Base-by-base conservation (phyloP, 2,329 filamentous ascomycete species). In the Trichoderma arundinaceum region DNA sequence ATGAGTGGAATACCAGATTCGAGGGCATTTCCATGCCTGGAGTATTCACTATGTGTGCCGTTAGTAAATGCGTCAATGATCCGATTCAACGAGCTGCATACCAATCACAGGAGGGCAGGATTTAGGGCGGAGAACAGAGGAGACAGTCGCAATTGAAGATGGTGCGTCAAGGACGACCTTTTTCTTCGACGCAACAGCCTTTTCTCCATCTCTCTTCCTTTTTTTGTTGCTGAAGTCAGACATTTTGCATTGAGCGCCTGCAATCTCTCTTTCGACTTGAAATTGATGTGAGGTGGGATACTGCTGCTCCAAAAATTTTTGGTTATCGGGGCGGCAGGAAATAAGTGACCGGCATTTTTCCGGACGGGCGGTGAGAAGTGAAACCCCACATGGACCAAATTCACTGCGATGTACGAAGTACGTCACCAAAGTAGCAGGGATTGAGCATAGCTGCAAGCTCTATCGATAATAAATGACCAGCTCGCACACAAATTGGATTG, bases 91-190 rank as follows among this genome's bases (percentile, higher is more conserved):
- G 5, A 17, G 41, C 54, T 15, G 15, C 66, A 75, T 82, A 86
- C 84, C 84, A 76, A 86, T 78, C 33, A 86, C 77, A 2, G 85
- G 85, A 19, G 84, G 83, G 71, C 79, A 84, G 69, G 77, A 76
- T 67, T 80, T 80, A 17, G 79, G 77, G 66, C 77, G 77, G 32
- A 82, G 75, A 13, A 85, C 72, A 1, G 83, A 80, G 38, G 82
- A 79, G 35, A 87, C 77, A 48, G 76, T 80, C 62, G 84, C 77
- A 39, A 74, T 77, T 28, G 77, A 68, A 54, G 77, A 71, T 15
- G 76, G 69, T n/a, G 76, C 73, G 70, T 83, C 77, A 46, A 84
- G 76, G 53, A 79, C 77, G n/a, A 83, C 81, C 75, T 86, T 86
- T 75, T 81, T 87, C 69, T 83, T 82, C 28, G 79, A 75, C 64